phyloP scores from a whole-genome alignment of 1,139 yeast genomes.

The Pichia sp. region DNA sequence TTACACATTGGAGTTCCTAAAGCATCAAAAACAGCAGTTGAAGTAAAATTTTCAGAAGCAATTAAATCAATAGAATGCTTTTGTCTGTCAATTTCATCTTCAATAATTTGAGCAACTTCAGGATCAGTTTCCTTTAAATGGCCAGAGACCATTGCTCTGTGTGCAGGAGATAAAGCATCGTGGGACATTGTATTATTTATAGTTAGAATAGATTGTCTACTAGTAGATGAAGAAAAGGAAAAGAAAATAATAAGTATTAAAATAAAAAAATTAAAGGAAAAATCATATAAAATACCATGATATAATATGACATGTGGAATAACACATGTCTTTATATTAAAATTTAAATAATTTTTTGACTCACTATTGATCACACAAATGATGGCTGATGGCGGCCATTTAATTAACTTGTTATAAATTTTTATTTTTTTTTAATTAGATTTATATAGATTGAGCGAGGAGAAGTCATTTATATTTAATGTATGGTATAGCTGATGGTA shows the following conservation, averaged over 20 bases:
- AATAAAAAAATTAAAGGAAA: too few species aligned
- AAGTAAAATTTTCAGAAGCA: conserved; percentile 96
- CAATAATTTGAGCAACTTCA: conserved; percentile 73
- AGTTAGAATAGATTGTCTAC: background rate
- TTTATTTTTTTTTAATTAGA: too few species aligned
- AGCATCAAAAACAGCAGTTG: conserved; percentile 93
- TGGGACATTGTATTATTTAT: conserved; percentile 16
- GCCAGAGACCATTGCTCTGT: conserved; percentile 60
- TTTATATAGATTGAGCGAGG: too few species aligned
- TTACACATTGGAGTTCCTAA: conserved; percentile 96
- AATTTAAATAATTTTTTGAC: too few species aligned
- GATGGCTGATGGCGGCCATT: too few species aligned
- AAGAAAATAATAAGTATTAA: background rate
- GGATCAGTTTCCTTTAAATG: conserved; percentile 74
- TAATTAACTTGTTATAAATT: too few species aligned
- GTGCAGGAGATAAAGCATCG: conserved; percentile 63
- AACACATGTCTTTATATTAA: too few species aligned
- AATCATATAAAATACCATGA: too few species aligned
- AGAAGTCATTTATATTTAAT: background rate
- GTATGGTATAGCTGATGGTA: too few species aligned
- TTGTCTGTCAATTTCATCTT: conserved; percentile 89
- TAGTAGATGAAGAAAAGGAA: background rate
- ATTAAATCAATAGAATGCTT: conserved; percentile 89
- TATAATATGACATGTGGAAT: too few species aligned
- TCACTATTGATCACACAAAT: too few species aligned